Evolutionary conservation across 2,329 filamentous ascomycete genomes (phyloP), one percentile per base, ranked within the genome.

Genomic region (Aspergillus ibericus): DNA sequence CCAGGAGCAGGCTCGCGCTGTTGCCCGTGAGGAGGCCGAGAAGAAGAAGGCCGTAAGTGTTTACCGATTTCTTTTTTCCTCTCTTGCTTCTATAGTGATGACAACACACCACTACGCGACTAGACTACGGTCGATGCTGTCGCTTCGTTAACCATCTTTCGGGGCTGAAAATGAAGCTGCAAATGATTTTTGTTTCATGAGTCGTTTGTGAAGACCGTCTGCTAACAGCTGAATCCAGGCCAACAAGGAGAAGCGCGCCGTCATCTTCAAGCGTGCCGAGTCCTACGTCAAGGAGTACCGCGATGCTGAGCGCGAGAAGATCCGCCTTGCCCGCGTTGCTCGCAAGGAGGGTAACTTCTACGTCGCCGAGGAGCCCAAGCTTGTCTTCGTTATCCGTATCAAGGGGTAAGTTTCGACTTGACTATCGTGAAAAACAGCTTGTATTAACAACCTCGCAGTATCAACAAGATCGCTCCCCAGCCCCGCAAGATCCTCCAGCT

Each of bases 381-480:
- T 99, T 76, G 92, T 93, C 84, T 99, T 99, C 81, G 88, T 99
- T 74, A 84, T 98, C 82, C 93, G 95, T 81, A 99, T 99, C 87
- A 99, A 99, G 92, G 95, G 88, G 88, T 89, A 81, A 70, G 85
- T 75, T 42, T 13, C 16, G 32, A 22, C 36, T 15, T 34, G 1
- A 2, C 29, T 7, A 13, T 18, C n/a, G 5, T 20, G 8, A 20
- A 1, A 13, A 15, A 15, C 2, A 4, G 18, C 8, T 18, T 34
- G 38, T 32, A 34, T 58, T 68, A 51, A 65, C 65, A 55, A 22
- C 3, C 27, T n/a, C 12, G 48, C 65, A 89, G 93, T 96, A 98
- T 99, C 92, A 98, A 98, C 91, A 99, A 99, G 91, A 98, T 99
- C 75, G 88, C 96, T 79, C 95, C 95, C 74, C 98, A 99, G 91